Percentiles rank a stretch among this genome's conserved stretches.
Conservation (phyloP, 2,329 filamentous ascomycete genomes). For the Beauveria brongniartii region DNA sequence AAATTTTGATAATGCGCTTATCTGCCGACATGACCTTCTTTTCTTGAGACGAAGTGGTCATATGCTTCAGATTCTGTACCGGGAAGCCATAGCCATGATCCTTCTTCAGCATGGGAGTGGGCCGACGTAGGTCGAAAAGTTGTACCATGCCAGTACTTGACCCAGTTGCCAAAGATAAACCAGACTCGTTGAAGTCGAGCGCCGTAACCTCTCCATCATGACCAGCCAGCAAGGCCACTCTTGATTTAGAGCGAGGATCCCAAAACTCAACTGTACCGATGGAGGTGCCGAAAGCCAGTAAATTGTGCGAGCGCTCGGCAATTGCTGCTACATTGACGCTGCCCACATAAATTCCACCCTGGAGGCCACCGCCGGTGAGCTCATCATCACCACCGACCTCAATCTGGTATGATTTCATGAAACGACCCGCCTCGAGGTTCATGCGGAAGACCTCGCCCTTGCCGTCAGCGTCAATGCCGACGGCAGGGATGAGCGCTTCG, state of each 20-base stretch:
- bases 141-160: slow-evolving; percentile 83
- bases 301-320: slow-evolving; percentile 80
- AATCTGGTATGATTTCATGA: slow-evolving; percentile 89
- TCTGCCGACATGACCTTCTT: slow-evolving; percentile 89
- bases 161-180: slow-evolving; percentile 77
- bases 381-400: slow-evolving; percentile 82
- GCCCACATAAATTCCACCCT: slow-evolving; percentile 78
- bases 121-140: slow-evolving; percentile 85
- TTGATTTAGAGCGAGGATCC: slow-evolving; percentile 77
- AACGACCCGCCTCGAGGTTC: slow-evolving; percentile 85
- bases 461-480: slow-evolving; percentile 78
- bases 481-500: slow-evolving; percentile 79
- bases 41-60: slow-evolving; percentile 64
- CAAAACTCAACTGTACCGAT: slow-evolving; percentile 96
- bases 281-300: slow-evolving; percentile 88
- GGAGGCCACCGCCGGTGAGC: slow-evolving; percentile 63
- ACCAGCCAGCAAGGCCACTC: slow-evolving; percentile 67
- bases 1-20: slow-evolving; percentile 95
- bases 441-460: slow-evolving; percentile 87
- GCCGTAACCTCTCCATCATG: slow-evolving; percentile 73
- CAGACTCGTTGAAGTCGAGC: slow-evolving; percentile 75
- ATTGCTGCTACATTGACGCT: slow-evolving; percentile 82
- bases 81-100: slow-evolving; percentile 94
- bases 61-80: slow-evolving; percentile 72
- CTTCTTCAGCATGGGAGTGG: slow-evolving; percentile 77